phyloP scores from a whole-genome alignment of 371 early-diverging fungal species.

The Blakeslea trispora region DNA sequence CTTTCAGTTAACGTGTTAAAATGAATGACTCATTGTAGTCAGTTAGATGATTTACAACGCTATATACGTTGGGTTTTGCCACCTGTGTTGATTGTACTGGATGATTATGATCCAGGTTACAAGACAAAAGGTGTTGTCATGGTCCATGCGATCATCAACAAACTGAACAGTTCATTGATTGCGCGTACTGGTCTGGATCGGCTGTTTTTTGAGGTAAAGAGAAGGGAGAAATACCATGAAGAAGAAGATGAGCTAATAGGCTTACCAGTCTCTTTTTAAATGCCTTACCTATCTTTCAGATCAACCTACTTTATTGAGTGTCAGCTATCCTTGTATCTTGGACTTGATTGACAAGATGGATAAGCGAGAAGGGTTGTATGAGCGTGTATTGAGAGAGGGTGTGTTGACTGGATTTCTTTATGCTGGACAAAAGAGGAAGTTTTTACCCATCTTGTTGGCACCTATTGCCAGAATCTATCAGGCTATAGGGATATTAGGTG shows the following conservation, averaged over 20 bases:
- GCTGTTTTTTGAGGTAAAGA: slow-evolving; percentile 40
- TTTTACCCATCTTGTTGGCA: slow-evolving; percentile 21
- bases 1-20: slow-evolving; percentile 12
- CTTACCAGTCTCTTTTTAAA: slow-evolving; percentile 34
- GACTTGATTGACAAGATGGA: slow-evolving; percentile 26
- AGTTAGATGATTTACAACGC: slow-evolving; percentile 20
- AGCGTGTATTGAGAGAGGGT: slow-evolving; percentile 37
- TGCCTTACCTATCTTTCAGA: slow-evolving; percentile 37
- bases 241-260: background rate
- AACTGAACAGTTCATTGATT: slow-evolving; percentile 19
- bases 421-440: slow-evolving; percentile 27
- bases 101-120: slow-evolving; percentile 38
- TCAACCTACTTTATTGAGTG: too few relatives aligned
- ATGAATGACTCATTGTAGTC: too few relatives aligned
- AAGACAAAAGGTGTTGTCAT: slow-evolving; percentile 32
- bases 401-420: slow-evolving; percentile 28
- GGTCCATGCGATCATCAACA: slow-evolving; percentile 28
- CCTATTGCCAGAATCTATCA: slow-evolving; percentile 24
- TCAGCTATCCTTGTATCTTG: slow-evolving; percentile 38
- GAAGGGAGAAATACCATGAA: too few relatives aligned
- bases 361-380: slow-evolving; percentile 13
- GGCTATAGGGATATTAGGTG: slow-evolving; percentile 26
- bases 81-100: slow-evolving; percentile 34
- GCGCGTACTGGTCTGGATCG: slow-evolving; percentile 26
- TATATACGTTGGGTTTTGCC: slow-evolving; percentile 30